phyloP scores from a whole-genome alignment of 2,329 filamentous ascomycete genomes.

The Xylaria polymorpha region DNA sequence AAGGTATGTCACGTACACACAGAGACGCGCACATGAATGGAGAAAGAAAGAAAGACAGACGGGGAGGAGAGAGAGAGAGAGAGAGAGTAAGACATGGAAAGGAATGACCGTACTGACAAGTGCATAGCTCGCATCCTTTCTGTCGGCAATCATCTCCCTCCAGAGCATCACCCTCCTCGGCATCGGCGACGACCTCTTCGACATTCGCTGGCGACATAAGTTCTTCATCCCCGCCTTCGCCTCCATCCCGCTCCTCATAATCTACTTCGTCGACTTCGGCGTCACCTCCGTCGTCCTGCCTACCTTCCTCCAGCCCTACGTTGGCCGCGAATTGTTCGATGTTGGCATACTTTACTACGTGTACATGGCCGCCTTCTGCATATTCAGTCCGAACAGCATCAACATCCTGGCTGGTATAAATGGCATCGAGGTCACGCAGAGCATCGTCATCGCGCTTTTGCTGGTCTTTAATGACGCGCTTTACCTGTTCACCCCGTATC shows the following conservation, averaged over 20 bases:
- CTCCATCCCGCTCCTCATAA: constrained; percentile 90
- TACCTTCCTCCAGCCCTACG: constrained; percentile 82
- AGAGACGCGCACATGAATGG: not conserved
- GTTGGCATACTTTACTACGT: constrained; percentile 87
- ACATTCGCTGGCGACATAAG: constrained; percentile 99
- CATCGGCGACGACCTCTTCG: constrained; percentile 94
- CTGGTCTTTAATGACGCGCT: constrained; percentile 88
- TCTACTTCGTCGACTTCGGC: constrained; percentile 98
- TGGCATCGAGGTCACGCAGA: constrained; percentile 95
- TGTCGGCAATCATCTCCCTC: constrained; percentile 92
- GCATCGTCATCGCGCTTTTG: constrained; percentile 86
- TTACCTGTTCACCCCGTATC: constrained; percentile 85
- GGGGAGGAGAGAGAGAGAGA: too few species aligned
- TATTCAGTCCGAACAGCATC: constrained; percentile 98
- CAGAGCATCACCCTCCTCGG: constrained; percentile 92
- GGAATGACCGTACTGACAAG: not conserved
- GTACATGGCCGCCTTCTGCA: constrained; percentile 96
- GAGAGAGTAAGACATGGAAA: not conserved
- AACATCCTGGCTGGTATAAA: constrained; percentile 99
- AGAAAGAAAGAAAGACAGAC: too few species aligned
- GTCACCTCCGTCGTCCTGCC: constrained; percentile 96
- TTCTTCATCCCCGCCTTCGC: constrained; percentile 97
- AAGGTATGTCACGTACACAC: constrained; percentile 69
- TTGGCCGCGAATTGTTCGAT: constrained; percentile 82
- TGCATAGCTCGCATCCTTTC: constrained; percentile 85